Percentiles rank a stretch among this genome's conserved stretches.
phyloP scores from a whole-genome alignment of 2,329 filamentous ascomycete genomes.

The Trichophyton mentagrophytes region DNA sequence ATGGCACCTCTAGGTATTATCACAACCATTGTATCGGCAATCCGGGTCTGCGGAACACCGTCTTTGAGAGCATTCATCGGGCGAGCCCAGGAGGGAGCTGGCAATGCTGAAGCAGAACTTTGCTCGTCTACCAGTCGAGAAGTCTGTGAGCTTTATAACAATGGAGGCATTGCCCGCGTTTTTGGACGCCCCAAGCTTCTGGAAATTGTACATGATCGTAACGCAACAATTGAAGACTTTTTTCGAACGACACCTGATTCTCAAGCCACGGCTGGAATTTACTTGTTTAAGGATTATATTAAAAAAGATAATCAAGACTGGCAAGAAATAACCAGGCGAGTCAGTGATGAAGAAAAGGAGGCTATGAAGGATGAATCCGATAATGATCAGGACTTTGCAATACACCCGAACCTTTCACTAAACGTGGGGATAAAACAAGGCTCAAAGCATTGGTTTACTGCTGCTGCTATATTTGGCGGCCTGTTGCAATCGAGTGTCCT shows the following conservation, averaged over 20 bases:
- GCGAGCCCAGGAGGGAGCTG: slow-evolving; percentile 31
- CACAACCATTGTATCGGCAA: slow-evolving; percentile 34
- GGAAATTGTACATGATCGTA: slow-evolving; percentile 27
- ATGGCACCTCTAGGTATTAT: slow-evolving; percentile 37
- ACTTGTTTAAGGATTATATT: neutral
- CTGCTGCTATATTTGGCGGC: neutral
- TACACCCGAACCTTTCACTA: neutral
- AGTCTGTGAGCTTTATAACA: slow-evolving; percentile 18
- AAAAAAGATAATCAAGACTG: slow-evolving; percentile 1
- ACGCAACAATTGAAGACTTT: slow-evolving; percentile 30
- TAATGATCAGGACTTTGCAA: neutral
- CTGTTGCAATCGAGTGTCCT: neutral
- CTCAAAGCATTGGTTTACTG: neutral
- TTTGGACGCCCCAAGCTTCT: neutral
- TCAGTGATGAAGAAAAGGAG: too few species aligned
- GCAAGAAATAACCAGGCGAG: too few species aligned
- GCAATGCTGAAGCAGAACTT: slow-evolving; percentile 27
- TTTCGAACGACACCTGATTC: too few species aligned
- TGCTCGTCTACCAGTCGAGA: slow-evolving; percentile 26
- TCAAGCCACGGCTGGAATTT: neutral
- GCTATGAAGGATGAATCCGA: neutral
- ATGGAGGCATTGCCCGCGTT: slow-evolving; percentile 15
- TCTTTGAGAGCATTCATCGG: slow-evolving; percentile 36
- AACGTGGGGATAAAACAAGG: slow-evolving; percentile 1
- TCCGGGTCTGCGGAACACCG: slow-evolving; percentile 34